Conservation (phyloP, 495 filamentous ascomycete species). For the Aspergillus incahuasiensis region DNA sequence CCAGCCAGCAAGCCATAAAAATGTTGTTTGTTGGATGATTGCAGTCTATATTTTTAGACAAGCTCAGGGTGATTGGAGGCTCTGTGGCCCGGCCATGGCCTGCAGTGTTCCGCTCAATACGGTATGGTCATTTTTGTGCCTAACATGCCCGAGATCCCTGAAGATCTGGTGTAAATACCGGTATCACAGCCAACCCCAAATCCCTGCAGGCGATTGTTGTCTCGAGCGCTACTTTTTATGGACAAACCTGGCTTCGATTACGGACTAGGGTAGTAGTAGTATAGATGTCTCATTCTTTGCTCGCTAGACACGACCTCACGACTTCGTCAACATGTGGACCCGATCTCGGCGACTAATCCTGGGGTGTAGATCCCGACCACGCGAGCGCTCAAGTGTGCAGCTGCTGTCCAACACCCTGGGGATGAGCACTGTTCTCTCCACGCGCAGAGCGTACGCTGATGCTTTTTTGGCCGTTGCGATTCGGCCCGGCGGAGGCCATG, state of each 20-base stretch:
- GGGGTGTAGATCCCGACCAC: constrained; percentile 11
- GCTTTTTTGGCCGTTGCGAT: neutral
- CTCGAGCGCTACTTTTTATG: neutral
- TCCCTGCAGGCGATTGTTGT: neutral
- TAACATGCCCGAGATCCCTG: neutral
- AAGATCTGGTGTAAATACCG: neutral
- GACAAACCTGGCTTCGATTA: neutral
- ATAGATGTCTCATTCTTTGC: neutral
- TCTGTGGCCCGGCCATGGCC: neutral
- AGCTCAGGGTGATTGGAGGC: neutral
- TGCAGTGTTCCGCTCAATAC: constrained; percentile 1
- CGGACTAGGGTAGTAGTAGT: neutral
- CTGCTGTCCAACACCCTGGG: constrained; percentile 4
- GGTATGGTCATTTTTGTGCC: constrained; percentile 11
- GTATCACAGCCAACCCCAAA: neutral
- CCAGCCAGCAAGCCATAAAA: no score
- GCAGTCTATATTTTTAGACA: no score
- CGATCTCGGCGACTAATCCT: constrained; percentile 4
- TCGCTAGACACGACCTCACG: neutral
- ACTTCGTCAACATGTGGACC: neutral
- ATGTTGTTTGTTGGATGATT: no score
- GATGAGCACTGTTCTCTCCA: neutral
- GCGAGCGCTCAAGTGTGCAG: constrained; percentile 3
- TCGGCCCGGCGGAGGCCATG: neutral
- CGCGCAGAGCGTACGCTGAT: neutral